Conservation (phyloP, 1,284 basidiomycete species). For the Ganoderma meredithae region DNA sequence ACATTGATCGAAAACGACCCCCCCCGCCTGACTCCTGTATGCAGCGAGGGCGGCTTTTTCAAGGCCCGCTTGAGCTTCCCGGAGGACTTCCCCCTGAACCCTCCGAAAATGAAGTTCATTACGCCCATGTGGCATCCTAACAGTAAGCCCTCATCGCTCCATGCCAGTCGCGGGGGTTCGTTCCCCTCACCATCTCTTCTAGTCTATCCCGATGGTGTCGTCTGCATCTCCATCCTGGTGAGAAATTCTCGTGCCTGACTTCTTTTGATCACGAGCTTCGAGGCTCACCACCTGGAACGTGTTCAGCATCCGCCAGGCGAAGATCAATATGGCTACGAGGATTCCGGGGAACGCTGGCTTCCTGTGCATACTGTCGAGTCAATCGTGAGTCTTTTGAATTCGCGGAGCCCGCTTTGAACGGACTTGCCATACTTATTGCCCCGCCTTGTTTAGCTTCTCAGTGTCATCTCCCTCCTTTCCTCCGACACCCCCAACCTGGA, state of each 20-base stretch:
- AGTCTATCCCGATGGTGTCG: slow-evolving; percentile 92
- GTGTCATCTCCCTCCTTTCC: slow-evolving; percentile 95
- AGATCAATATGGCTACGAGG: slow-evolving; percentile 98
- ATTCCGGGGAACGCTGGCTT: slow-evolving; percentile 97
- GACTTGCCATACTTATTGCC: background rate
- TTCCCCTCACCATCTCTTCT: slow-evolving; percentile 14
- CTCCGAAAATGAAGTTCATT: slow-evolving; percentile 96
- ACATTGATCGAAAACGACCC: background rate
- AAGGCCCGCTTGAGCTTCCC: slow-evolving; percentile 91
- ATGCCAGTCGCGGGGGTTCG: slow-evolving; percentile 3
- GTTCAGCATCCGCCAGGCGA: slow-evolving; percentile 92
- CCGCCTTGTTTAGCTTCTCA: slow-evolving; percentile 74
- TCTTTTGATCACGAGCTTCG: background rate
- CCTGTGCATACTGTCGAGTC: slow-evolving; percentile 98
- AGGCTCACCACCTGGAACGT: slow-evolving; percentile 8
- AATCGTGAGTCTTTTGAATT: slow-evolving; percentile 73
- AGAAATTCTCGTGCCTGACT: slow-evolving; percentile 39
- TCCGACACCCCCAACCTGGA: slow-evolving; percentile 93
- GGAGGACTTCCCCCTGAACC: slow-evolving; percentile 88
- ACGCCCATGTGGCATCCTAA: slow-evolving; percentile 99
- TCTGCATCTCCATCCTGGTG: slow-evolving; percentile 97
- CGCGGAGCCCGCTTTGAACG: slow-evolving; percentile 15
- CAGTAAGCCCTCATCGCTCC: slow-evolving; percentile 55
- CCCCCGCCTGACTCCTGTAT: slow-evolving; percentile 9
- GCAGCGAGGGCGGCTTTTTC: slow-evolving; percentile 92